A percentile compares a stretch with the other conserved stretches of the same genome.
phyloP scores from a whole-genome alignment of 192 early-diverging fungal genomes.

The Podila horticola region DNA sequence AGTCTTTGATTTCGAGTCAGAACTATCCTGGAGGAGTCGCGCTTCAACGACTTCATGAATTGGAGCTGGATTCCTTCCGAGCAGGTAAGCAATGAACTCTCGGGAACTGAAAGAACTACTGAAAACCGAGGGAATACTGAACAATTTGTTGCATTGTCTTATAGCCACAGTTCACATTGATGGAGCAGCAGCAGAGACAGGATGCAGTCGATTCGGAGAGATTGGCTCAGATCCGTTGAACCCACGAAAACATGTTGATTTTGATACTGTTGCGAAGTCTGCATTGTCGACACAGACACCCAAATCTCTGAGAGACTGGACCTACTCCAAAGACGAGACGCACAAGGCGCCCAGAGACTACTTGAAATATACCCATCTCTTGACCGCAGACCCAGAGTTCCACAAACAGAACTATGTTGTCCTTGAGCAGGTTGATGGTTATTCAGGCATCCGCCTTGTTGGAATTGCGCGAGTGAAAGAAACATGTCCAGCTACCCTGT shows the following conservation, averaged over 20 bases:
- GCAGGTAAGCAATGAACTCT: slow-evolving; percentile 11
- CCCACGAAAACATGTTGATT: background rate
- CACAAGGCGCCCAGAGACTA: slow-evolving; percentile 57
- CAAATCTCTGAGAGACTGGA: slow-evolving; percentile 55
- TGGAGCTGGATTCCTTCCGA: slow-evolving; percentile 31
- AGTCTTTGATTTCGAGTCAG: slow-evolving; percentile 68
- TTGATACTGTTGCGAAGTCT: background rate
- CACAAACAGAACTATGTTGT: slow-evolving; percentile 45
- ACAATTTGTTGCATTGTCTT: slow-evolving; percentile 2
- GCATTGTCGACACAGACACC: background rate
- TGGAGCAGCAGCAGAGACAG: slow-evolving; percentile 81
- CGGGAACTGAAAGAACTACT: background rate
- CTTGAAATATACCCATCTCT: slow-evolving; percentile 61
- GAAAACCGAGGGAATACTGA: background rate
- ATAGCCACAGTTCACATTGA: slow-evolving; percentile 74
- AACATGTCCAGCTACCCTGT: slow-evolving; percentile 5
- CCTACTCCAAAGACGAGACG: slow-evolving; percentile 75
- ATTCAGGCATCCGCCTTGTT: slow-evolving; percentile 28
- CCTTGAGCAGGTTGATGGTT: slow-evolving; percentile 57
- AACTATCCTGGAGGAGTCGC: slow-evolving; percentile 96
- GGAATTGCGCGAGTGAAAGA: slow-evolving; percentile 7
- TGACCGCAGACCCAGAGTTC: slow-evolving; percentile 57
- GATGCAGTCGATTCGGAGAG: slow-evolving; percentile 82
- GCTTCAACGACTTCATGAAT: slow-evolving; percentile 68
- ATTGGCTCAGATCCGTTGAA: slow-evolving; percentile 12